Conservation (phyloP, 768 basidiomycete genomes). For the Daedaleopsis nitida region DNA sequence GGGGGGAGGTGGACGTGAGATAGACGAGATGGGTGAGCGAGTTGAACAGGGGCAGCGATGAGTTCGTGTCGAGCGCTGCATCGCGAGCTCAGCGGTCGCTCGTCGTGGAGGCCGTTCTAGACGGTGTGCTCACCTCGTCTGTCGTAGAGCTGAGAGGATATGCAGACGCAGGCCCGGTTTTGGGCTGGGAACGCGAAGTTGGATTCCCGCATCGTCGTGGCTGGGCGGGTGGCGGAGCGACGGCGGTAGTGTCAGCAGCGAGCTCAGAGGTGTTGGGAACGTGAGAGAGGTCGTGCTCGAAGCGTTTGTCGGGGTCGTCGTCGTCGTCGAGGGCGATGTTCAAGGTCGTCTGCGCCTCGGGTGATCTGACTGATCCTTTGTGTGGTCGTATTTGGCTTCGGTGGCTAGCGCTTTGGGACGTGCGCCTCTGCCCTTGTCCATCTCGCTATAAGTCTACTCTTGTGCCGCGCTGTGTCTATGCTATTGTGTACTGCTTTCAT, state of each 20-base stretch:
- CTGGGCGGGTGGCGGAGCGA: slow-evolving; percentile 2
- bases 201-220: slow-evolving; percentile 77
- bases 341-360: slow-evolving; percentile 22
- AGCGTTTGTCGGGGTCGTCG: slow-evolving; percentile 21
- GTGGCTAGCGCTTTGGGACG: slow-evolving; percentile 12
- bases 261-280: neutral
- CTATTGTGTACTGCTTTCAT: no score
- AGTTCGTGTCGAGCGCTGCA: slow-evolving; percentile 54
- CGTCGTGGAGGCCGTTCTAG: slow-evolving; percentile 10
- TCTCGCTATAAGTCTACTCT: no score
- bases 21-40: slow-evolving; percentile 95
- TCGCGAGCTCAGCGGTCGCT: neutral
- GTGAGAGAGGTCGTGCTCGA: slow-evolving; percentile 16
- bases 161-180: slow-evolving; percentile 94
- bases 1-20: slow-evolving; percentile 94
- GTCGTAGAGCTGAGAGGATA: slow-evolving; percentile 93
- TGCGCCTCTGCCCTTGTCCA: no score
- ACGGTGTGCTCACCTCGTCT: slow-evolving; percentile 68
- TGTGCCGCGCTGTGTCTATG: no score
- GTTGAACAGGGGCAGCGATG: slow-evolving; percentile 78
- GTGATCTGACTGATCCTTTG: slow-evolving; percentile 32
- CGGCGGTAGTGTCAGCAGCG: neutral
- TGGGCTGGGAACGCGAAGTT: slow-evolving; percentile 95
- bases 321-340: slow-evolving; percentile 28
- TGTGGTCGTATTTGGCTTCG: slow-evolving; percentile 24